phyloP scores from a whole-genome alignment of 1,139 yeast genomes.

The Debaryomyces fabryi region DNA sequence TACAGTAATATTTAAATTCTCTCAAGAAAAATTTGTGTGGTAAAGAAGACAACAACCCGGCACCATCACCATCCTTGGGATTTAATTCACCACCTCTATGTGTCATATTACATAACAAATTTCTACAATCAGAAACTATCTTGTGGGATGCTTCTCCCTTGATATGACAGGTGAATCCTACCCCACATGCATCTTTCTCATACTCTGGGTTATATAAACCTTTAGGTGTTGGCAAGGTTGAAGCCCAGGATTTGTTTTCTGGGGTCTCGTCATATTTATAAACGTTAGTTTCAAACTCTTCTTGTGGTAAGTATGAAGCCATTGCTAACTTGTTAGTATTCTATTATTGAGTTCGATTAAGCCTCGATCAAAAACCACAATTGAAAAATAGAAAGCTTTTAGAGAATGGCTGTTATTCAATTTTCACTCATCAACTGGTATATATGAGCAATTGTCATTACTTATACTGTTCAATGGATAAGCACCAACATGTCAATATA shows the following conservation, averaged over 20 bases:
- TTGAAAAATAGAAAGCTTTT: not conserved
- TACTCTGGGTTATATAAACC: slow-evolving; percentile 93
- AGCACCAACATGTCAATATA: not conserved
- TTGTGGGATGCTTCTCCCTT: slow-evolving; percentile 88
- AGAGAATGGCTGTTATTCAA: not conserved
- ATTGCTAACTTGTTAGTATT: slow-evolving; percentile 13
- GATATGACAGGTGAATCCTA: slow-evolving; percentile 94
- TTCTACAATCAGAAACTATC: slow-evolving; percentile 87
- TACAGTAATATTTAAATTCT: slow-evolving; percentile 73
- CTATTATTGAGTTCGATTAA: not conserved
- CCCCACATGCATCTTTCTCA: slow-evolving; percentile 99
- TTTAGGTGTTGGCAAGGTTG: slow-evolving; percentile 79
- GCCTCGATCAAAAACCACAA: not conserved
- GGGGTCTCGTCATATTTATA: slow-evolving; percentile 76
- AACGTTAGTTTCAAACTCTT: slow-evolving; percentile 43
- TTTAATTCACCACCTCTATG: slow-evolving; percentile 98
- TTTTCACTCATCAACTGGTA: not conserved
- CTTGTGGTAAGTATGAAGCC: slow-evolving; percentile 44
- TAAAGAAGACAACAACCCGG: slow-evolving; percentile 91
- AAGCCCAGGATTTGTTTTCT: slow-evolving; percentile 89
- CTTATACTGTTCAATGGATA: not conserved
- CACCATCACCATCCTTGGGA: slow-evolving; percentile 98
- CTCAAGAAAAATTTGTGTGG: slow-evolving; percentile 86
- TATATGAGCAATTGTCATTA: not conserved
- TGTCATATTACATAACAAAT: slow-evolving; percentile 93